Percentiles rank a stretch among this genome's conserved stretches.
These are phyloP conservation scores for Candida tropicalis DNA, from an alignment of 1,139 yeast genomes.

Conservation along the genomic window DNA sequence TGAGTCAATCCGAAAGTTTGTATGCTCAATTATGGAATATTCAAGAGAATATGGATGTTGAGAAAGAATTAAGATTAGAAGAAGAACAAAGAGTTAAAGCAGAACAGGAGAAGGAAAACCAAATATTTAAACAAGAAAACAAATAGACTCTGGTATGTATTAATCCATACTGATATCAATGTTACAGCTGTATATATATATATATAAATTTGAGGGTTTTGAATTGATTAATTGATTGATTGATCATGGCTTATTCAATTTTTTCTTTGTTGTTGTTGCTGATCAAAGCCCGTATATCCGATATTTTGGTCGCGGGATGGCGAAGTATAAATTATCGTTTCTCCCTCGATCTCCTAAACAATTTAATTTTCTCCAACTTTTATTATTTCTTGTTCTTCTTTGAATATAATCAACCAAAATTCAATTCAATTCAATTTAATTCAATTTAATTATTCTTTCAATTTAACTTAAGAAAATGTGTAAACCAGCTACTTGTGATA, in stretches of 20 bases:
- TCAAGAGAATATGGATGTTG: conserved; percentile 76
- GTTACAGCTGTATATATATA: too few relatives aligned
- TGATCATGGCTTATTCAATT: neutral
- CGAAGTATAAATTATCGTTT: too few relatives aligned
- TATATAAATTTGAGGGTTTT: too few relatives aligned
- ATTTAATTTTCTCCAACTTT: neutral
- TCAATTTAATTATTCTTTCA: neutral
- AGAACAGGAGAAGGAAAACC: conserved; percentile 15
- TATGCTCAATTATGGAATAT: conserved; percentile 87
- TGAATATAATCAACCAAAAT: too few relatives aligned
- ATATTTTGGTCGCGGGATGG: too few relatives aligned
- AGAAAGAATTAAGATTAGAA: conserved; percentile 24
- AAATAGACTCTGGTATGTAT: too few relatives aligned
- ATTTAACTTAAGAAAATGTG: conserved; percentile 18
- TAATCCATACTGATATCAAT: too few relatives aligned
- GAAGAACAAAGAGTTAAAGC: conserved; percentile 21
- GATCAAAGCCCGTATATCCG: neutral
- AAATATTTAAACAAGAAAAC: conserved; percentile 7
- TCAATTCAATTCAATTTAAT: neutral
- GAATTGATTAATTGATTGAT: too few relatives aligned
- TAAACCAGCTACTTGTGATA: conserved; percentile 22
- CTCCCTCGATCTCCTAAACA: too few relatives aligned
- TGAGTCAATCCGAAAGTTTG: conserved; percentile 56
- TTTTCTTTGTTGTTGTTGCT: neutral
- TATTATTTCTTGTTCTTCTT: conserved; percentile 1